Percentiles rank a stretch among this genome's conserved stretches.
These are phyloP conservation scores for Talaromyces sp. DNA, from an alignment of 2,329 filamentous ascomycete species.

Conservation along the genomic window DNA sequence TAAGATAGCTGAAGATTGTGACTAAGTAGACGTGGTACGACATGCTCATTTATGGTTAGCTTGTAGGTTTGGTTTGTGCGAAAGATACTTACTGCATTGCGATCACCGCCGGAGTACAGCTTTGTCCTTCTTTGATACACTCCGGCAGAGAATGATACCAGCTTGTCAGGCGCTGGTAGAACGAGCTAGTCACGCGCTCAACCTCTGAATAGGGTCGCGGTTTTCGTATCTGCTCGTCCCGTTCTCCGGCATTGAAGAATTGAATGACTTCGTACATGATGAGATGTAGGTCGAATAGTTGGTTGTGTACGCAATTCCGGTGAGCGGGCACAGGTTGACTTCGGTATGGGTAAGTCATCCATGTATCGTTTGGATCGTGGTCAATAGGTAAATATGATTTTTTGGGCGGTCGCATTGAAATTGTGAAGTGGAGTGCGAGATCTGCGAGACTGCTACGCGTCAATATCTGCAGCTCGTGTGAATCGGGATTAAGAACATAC, in stretches of 20 bases:
- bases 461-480: background rate
- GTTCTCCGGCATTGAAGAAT: constrained; percentile 7
- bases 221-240: background rate
- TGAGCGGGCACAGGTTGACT: constrained; percentile 4
- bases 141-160: constrained; percentile 9
- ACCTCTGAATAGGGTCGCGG: constrained; percentile 7
- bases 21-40: constrained; percentile 12
- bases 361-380: constrained; percentile 12
- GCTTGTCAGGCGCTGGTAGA: background rate
- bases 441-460: constrained; percentile 11
- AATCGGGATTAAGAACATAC: background rate
- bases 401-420: constrained; percentile 14
- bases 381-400: background rate
- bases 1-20: constrained; percentile 15
- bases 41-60: constrained; percentile 7
- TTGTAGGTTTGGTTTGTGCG: no score
- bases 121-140: constrained; percentile 14
- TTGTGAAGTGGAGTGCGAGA: constrained; percentile 7
- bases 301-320: constrained; percentile 16
- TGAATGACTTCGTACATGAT: constrained; percentile 16
- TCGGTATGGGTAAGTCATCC: constrained; percentile 14
- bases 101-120: constrained; percentile 14
- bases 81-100: constrained; percentile 12
- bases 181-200: background rate
- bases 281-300: constrained; percentile 16